Percentiles rank a stretch among this genome's conserved stretches.
Evolutionary conservation across 352 stramenopile species (phyloP).

Genomic region (Phytophthora kernoviae): DNA sequence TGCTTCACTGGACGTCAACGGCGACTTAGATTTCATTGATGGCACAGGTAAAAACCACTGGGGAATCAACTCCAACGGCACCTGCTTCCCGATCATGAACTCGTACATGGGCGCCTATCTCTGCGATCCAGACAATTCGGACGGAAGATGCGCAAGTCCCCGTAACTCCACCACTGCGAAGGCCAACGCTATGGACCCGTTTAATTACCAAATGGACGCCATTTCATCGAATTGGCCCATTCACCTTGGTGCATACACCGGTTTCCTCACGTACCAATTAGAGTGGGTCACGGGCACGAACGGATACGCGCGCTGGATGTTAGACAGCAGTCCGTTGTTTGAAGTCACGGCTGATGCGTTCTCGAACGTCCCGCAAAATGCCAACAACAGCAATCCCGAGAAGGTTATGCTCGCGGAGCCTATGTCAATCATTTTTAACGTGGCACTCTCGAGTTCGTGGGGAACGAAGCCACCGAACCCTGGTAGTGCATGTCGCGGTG

Average conservation of each 20-base stretch:
- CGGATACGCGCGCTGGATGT: constrained; percentile 56
- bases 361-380: constrained; percentile 40
- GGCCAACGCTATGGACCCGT: constrained; percentile 54
- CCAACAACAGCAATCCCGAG: constrained; percentile 54
- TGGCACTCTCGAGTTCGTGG: constrained; percentile 87
- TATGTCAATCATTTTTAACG: constrained; percentile 94
- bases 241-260: constrained; percentile 69
- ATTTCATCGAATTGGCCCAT: constrained; percentile 84
- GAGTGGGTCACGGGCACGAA: constrained; percentile 47
- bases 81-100: constrained; percentile 59
- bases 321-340: constrained; percentile 83
- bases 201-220: constrained; percentile 58
- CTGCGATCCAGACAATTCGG: constrained; percentile 52
- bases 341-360: constrained; percentile 71
- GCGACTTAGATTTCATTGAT: constrained; percentile 49
- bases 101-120: constrained; percentile 58
- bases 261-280: constrained; percentile 52
- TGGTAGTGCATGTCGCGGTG: constrained; percentile 25
- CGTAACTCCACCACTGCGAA: constrained; percentile 36
- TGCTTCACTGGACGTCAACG: constrained; percentile 55
- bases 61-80: constrained; percentile 62
- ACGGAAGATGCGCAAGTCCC: constrained; percentile 45
- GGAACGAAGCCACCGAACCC: constrained; percentile 35
- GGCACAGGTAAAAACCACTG: constrained; percentile 41
- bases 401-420: constrained; percentile 92